These are phyloP conservation scores for Naumovozyma baii DNA, from an alignment of 805 yeast genomes.

Conservation along the genomic window DNA sequence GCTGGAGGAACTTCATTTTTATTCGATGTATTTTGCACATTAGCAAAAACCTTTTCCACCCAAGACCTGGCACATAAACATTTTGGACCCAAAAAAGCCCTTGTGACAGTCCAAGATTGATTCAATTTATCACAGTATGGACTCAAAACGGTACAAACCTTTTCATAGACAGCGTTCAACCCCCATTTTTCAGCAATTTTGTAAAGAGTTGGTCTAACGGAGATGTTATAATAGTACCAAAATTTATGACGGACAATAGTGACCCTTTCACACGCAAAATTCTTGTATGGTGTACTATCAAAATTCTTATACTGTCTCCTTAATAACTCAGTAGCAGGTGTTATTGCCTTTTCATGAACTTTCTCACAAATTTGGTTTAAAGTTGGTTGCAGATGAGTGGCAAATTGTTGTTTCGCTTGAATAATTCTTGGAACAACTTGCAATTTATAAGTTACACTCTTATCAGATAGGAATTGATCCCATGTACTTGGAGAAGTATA, in stretches of 20 bases:
- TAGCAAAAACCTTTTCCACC: neutral
- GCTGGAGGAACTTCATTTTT: neutral
- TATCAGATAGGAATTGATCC: conserved; percentile 8
- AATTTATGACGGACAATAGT: neutral
- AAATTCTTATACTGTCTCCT: neutral
- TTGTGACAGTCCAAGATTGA: no score
- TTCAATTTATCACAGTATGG: neutral
- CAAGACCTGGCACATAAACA: neutral
- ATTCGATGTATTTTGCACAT: neutral
- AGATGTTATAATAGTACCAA: neutral
- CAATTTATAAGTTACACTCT: conserved; percentile 9
- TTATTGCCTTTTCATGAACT: neutral
- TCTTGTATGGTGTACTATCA: neutral
- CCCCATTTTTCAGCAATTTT: neutral
- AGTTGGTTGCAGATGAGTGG: conserved; percentile 4
- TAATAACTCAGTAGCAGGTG: neutral
- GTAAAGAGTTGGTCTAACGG: neutral
- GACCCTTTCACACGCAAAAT: neutral
- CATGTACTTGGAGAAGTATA: conserved; percentile 15
- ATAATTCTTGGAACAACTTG: conserved; percentile 11
- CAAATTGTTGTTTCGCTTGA: conserved; percentile 3
- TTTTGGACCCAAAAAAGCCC: neutral
- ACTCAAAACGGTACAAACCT: neutral
- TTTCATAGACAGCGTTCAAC: neutral
- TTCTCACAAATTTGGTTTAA: neutral